Evolutionary conservation across 2,329 filamentous ascomycete genomes (phyloP).

Genomic region (Pseudogymnoascus sp.): DNA sequence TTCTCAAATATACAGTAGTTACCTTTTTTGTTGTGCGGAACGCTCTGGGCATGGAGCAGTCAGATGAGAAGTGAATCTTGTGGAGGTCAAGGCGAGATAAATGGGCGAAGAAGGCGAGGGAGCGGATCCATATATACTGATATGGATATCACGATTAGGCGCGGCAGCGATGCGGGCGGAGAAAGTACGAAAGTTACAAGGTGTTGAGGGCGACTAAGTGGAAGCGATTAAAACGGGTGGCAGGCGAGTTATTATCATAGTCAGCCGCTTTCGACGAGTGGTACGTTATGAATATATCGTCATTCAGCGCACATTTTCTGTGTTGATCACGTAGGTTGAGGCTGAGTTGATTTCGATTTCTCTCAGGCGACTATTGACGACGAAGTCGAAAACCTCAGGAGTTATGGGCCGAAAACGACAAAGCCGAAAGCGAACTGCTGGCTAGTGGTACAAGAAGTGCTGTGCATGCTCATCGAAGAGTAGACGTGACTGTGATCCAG

Average conservation of each 20-base stretch:
- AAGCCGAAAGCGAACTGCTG: slow-evolving; percentile 26
- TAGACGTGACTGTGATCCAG: slow-evolving; percentile 25
- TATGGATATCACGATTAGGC: slow-evolving; percentile 5
- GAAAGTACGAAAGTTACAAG: slow-evolving; percentile 6
- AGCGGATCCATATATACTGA: not conserved
- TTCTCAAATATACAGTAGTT: not conserved
- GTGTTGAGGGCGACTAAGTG: slow-evolving; percentile 3
- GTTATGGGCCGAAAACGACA: slow-evolving; percentile 23
- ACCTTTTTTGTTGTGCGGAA: not conserved
- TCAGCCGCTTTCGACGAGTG: not conserved
- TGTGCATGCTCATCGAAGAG: slow-evolving; percentile 28
- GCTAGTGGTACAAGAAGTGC: slow-evolving; percentile 31
- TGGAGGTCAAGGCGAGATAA: not conserved
- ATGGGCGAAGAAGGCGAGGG: slow-evolving; percentile 2
- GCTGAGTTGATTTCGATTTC: slow-evolving; percentile 24
- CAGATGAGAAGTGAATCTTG: not conserved
- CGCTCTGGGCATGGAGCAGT: slow-evolving; percentile 2
- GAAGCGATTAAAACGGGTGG: not conserved
- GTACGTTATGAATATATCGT: slow-evolving; percentile 9
- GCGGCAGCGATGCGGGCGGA: slow-evolving; percentile 3
- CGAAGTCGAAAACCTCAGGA: slow-evolving; percentile 25
- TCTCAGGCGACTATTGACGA: slow-evolving; percentile 28
- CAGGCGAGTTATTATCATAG: slow-evolving; percentile 8
- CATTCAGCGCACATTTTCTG: slow-evolving; percentile 9
- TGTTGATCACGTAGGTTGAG: slow-evolving; percentile 16